Evolutionary conservation across 2,329 filamentous ascomycete genomes (phyloP), one percentile per base, ranked within the genome.

Genomic region (Penicillium sumatraense): DNA sequence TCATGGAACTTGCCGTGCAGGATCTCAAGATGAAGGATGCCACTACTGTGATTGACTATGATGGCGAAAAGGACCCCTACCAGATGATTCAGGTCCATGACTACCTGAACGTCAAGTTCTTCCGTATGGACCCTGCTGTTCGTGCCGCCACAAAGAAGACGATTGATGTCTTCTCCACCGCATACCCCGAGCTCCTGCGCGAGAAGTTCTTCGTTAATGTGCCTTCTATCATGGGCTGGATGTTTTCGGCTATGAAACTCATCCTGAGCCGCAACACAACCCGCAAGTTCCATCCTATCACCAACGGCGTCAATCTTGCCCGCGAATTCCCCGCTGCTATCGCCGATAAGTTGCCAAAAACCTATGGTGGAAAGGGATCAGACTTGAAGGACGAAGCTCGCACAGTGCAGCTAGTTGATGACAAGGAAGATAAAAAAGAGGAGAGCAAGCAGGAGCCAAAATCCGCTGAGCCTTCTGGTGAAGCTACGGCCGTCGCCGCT

Each of bases 131-230:
- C 53, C 84, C 89, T 1, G 80, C 83, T 54, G 87, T 95, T 75
- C 92, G 90, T 74, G 82, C 86, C 3, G 89, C 90, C 14, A 89
- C 86, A 61, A 87, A 86, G 68, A 86, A 93, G 77, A 93, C 90
- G 42, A 96, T 97, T 72, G 83, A 89, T 58, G 82, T 89, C 49
- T 91, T 97, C 72, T 85, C 87, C 49, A 86, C 85, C 63, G 89
- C 90, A 63, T 97, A 97, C 77, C 93, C 93, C 0, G 93, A 97
- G 79, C 86, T 96, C 9, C 83, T 97, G 46, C 86, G 86, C 66
- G 86, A 93, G 78, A 97, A 97, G 81, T 97, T 93, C 82, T 97
- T 97, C 71, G 89, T 97, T 77, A 97, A 97, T 68, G 91, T 97
- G 5, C 93, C 93, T 0, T 76, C 87, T 53, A 81, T 97, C 67